Base-by-base conservation (phyloP, 352 stramenopile genomes). In the Globisporangium cederbergense region DNA sequence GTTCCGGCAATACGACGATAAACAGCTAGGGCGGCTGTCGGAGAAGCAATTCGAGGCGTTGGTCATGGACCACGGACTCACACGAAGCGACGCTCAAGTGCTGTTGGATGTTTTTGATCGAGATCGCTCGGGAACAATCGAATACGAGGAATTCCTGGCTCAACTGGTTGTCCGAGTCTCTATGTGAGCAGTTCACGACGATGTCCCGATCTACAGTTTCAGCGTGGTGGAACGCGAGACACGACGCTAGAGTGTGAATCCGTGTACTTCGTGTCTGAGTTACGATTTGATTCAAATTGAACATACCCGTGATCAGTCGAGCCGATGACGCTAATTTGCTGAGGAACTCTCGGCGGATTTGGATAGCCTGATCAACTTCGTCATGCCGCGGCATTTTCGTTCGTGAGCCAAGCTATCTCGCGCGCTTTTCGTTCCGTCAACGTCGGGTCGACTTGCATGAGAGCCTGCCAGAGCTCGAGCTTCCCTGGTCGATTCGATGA, bases 371-470 rank as follows among this genome's bases (percentile, higher is more conserved):
- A 9, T 42, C 11, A 9, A 11, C 9, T 42, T 14, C 38, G 50
- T 61, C 30, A 61, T 18, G 32, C 20, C n/a, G 61, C 34, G 1
- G 53, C 36, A 20, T 56, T 62, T 32, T 61, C 52, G 30, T 64
- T 28, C 6, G 65, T 63, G 25, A 79, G 63, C 1, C 64, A 53
- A 13, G 76, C 79, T 28, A 78, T 75, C 55, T 89, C 75, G 43
- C 75, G 73, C 9, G 81, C 83, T 62, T 83, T 79, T 4, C 49
- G 49, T 58, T 89, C 78, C 36, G 74, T 69, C 20, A 92, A 60
- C 14, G 70, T 78, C n/a, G 83, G 79, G 59, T 92, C 83, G 0
- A 92, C 79, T 1, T 71, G 72, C 70, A 89, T 84, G 4, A 92
- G 74, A 43, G 83, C 81, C 58, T 92, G 68, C 83, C 83, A 92